Evolutionary conservation across 495 filamentous ascomycete species (phyloP).

Genomic region (Penicillium herquei): DNA sequence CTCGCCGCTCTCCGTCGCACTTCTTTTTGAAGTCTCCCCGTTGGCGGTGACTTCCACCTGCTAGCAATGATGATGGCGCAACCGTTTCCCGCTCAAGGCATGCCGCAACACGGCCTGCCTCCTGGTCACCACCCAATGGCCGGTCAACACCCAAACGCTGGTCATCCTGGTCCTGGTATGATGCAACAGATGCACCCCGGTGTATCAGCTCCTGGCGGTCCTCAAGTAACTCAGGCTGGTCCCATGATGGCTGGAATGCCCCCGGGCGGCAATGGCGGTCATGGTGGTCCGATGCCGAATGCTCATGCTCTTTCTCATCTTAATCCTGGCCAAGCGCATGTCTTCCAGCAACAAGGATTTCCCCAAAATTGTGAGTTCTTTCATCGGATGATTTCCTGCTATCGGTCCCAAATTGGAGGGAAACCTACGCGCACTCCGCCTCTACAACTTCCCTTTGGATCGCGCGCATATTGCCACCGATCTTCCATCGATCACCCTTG

Average conservation of each 20-base stretch:
- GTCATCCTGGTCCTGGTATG: conserved; percentile 57
- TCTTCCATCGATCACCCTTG: neutral
- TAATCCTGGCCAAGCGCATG: conserved; percentile 62
- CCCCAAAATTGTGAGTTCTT: conserved; percentile 39
- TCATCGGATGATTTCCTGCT: neutral
- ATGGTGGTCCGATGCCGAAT: conserved; percentile 62
- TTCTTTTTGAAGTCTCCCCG: conserved; percentile 17
- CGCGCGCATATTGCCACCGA: neutral
- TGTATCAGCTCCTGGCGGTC: conserved; percentile 74
- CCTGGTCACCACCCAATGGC: conserved; percentile 80
- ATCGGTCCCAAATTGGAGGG: too few relatives aligned
- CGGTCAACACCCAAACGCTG: conserved; percentile 66
- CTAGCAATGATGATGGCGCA: conserved; percentile 73
- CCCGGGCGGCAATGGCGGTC: conserved; percentile 55
- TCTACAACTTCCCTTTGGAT: neutral
- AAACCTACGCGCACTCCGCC: too few relatives aligned
- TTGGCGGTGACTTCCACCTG: conserved; percentile 36
- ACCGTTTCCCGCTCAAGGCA: conserved; percentile 67
- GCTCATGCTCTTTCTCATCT: conserved; percentile 79
- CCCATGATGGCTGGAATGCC: conserved; percentile 82
- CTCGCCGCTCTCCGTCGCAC: conserved; percentile 17
- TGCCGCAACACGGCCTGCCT: conserved; percentile 71
- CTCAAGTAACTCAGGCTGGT: conserved; percentile 75
- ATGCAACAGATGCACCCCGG: conserved; percentile 79
- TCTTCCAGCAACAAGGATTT: conserved; percentile 60